Conservation (phyloP, 352 stramenopile genomes). For the Globisporangium apiculatum region DNA sequence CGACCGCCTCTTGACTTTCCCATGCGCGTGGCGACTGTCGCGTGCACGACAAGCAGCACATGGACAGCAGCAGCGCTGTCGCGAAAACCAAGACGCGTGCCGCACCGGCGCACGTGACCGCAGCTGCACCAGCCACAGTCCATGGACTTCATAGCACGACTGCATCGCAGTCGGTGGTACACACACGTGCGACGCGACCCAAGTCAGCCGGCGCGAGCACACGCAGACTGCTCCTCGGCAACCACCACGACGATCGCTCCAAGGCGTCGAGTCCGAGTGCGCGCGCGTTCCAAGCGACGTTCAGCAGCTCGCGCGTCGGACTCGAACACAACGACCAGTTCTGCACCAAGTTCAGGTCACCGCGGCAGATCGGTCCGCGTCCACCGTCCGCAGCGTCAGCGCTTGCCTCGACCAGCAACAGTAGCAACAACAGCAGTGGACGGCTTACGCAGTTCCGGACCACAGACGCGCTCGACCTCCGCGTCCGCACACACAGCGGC, state of each 20-base stretch:
- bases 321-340: constrained; percentile 8
- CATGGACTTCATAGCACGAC: background rate
- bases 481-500: background rate
- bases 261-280: background rate
- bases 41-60: too few species aligned
- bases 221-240: background rate
- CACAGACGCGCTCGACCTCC: background rate
- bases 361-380: constrained; percentile 1
- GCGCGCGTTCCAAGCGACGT: constrained; percentile 3
- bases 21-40: too few species aligned
- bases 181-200: background rate
- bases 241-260: background rate
- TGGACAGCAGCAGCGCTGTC: background rate
- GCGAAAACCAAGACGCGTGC: background rate
- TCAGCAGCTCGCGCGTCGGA: constrained; percentile 6
- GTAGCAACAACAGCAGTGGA: background rate
- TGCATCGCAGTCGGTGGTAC: background rate
- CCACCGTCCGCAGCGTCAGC: constrained; percentile 5
- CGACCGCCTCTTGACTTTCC: too few species aligned
- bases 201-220: constrained; percentile 3
- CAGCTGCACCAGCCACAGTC: background rate
- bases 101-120: background rate
- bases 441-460: background rate
- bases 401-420: background rate
- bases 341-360: constrained; percentile 9